phyloP scores from a whole-genome alignment of 257 asterid species.

The Solanum boliviense region DNA sequence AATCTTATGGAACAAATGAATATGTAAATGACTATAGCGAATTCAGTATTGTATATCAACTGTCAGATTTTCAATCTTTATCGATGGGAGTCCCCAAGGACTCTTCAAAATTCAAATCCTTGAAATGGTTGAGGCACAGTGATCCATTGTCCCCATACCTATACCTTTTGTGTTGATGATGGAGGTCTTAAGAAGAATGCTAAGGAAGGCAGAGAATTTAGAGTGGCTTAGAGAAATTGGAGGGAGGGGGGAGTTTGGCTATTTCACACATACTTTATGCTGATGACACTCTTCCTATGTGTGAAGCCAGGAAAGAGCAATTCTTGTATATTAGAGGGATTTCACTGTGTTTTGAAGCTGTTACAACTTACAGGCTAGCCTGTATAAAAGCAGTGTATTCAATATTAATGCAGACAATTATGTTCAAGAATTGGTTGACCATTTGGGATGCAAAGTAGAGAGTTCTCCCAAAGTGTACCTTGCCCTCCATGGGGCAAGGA shows the following conservation, averaged over 20 bases:
- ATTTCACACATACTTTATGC: background rate
- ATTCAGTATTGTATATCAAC: background rate
- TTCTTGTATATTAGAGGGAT: background rate
- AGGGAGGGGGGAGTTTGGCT: background rate
- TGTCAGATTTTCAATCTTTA: background rate
- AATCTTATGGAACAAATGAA: background rate
- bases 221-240: background rate
- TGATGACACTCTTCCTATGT: background rate
- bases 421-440: background rate
- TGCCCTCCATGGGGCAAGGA: background rate
- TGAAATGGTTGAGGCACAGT: background rate
- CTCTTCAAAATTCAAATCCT: background rate
- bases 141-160: background rate
- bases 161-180: background rate
- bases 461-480: background rate
- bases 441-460: background rate
- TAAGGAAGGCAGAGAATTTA: background rate
- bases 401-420: background rate
- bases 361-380: background rate
- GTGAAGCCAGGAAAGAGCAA: background rate
- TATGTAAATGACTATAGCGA: background rate
- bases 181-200: background rate
- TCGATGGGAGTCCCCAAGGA: background rate
- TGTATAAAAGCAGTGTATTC: background rate
- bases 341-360: background rate